phyloP scores from a whole-genome alignment of 2,329 filamentous ascomycete genomes.

The Parascedosporium putredinis region DNA sequence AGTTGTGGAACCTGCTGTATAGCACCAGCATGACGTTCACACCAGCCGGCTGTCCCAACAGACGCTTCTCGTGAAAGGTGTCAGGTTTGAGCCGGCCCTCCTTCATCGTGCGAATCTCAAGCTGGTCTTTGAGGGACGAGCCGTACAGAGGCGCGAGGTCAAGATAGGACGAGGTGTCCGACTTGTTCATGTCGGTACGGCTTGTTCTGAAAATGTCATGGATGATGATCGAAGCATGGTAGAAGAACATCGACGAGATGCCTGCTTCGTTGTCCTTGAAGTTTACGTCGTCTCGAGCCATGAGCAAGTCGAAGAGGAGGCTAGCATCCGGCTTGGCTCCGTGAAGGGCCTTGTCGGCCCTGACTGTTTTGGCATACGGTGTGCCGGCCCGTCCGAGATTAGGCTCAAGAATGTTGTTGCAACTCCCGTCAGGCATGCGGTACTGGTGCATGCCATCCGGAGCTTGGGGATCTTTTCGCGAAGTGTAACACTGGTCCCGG shows the following conservation, averaged over 20 bases:
- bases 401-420: slow-evolving; percentile 51
- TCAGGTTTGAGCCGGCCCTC: slow-evolving; percentile 63
- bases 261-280: slow-evolving; percentile 57
- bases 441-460: slow-evolving; percentile 26
- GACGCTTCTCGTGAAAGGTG: slow-evolving; percentile 54
- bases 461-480: slow-evolving; percentile 24
- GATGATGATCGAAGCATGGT: slow-evolving; percentile 54
- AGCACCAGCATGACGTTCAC: slow-evolving; percentile 58
- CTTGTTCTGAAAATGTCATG: slow-evolving; percentile 31
- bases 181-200: slow-evolving; percentile 50
- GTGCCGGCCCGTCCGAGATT: slow-evolving; percentile 53
- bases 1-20: slow-evolving; percentile 62
- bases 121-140: slow-evolving; percentile 51
- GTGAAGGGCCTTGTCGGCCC: slow-evolving; percentile 42
- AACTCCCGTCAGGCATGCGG: slow-evolving; percentile 27
- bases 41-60: slow-evolving; percentile 57
- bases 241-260: slow-evolving; percentile 68
- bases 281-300: slow-evolving; percentile 41
- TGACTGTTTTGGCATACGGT: slow-evolving; percentile 60
- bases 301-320: slow-evolving; percentile 56
- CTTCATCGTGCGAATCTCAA: slow-evolving; percentile 50
- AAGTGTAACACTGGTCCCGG: slow-evolving; percentile 24
- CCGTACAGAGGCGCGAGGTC: slow-evolving; percentile 67
- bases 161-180: slow-evolving; percentile 62
- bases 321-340: slow-evolving; percentile 54